Evolutionary conservation across 345 rosid species (phyloP).

Genomic region (Abelmoschus esculentus): DNA sequence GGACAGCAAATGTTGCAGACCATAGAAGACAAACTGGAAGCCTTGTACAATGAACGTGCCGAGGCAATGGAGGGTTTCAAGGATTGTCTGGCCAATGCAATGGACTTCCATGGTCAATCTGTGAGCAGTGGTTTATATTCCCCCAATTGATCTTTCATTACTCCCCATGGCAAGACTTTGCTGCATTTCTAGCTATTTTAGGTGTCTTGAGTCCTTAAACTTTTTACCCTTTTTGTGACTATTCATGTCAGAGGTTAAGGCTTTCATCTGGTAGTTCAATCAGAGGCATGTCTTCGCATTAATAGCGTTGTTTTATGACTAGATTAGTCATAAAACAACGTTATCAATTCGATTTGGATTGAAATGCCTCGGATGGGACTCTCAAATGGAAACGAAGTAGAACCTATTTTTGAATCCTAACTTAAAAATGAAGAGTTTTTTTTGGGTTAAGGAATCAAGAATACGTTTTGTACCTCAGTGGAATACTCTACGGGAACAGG

Average conservation of each 20-base stretch:
- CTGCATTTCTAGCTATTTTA: background rate
- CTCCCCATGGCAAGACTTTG: background rate
- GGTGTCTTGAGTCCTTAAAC: background rate
- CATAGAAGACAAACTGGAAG: background rate
- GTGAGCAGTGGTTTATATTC: conserved; percentile 4
- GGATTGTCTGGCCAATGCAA: background rate
- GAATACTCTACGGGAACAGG: background rate
- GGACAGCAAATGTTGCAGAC: background rate
- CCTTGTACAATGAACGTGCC: background rate
- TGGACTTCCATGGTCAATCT: background rate
- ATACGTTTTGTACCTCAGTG: background rate
- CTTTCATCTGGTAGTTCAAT: background rate
- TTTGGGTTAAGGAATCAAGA: conserved; percentile 12
- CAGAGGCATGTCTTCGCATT: background rate
- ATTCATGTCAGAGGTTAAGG: background rate
- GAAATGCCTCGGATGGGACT: background rate
- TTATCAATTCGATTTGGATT: background rate
- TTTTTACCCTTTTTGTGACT: background rate
- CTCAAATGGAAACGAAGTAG: background rate
- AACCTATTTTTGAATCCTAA: conserved; percentile 12
- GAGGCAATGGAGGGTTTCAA: background rate
- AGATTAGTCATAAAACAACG: background rate
- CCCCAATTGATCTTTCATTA: background rate
- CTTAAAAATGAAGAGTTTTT: background rate
- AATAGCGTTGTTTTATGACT: background rate